Evolutionary conservation across 768 basidiomycete species (phyloP).

Genomic region (Lentinula aciculospora): DNA sequence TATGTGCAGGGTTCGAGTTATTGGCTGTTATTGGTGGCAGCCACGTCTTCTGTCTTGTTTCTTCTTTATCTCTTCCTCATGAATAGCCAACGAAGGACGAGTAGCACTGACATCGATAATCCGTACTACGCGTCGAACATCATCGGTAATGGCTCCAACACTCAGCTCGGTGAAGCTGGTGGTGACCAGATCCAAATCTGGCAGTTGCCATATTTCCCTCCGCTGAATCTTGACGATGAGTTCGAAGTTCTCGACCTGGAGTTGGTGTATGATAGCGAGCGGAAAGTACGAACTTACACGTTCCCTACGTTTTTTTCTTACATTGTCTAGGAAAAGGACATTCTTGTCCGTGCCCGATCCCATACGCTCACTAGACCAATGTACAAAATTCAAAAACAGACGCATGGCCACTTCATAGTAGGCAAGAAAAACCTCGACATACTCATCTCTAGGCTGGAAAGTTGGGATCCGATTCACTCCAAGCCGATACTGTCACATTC

Average conservation of each 20-base stretch:
- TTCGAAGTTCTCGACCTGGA: slow-evolving; percentile 18
- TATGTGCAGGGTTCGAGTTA: neutral
- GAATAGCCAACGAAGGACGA: too few species aligned
- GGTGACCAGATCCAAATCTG: neutral
- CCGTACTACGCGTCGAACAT: neutral
- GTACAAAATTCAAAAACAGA: slow-evolving; percentile 16
- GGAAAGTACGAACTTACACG: slow-evolving; percentile 9
- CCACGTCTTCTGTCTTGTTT: too few species aligned
- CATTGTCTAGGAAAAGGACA: slow-evolving; percentile 6
- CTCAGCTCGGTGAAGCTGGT: neutral
- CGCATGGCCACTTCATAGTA: slow-evolving; percentile 14
- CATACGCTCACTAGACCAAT: slow-evolving; percentile 13
- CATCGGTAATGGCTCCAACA: neutral
- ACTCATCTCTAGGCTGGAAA: slow-evolving; percentile 12
- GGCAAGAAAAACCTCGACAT: slow-evolving; percentile 17
- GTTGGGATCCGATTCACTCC: slow-evolving; percentile 10
- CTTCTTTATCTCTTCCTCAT: too few species aligned
- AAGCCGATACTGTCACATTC: neutral
- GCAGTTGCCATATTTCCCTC: slow-evolving; percentile 8
- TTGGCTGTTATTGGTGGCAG: neutral
- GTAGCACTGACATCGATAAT: neutral
- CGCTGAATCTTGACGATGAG: slow-evolving; percentile 12
- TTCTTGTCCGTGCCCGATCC: slow-evolving; percentile 13
- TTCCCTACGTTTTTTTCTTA: neutral
- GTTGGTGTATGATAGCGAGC: slow-evolving; percentile 9